Evolutionary conservation across 192 early-diverging fungal species (phyloP), one percentile per base, ranked within the genome.

Genomic region (Linnemannia exigua): DNA sequence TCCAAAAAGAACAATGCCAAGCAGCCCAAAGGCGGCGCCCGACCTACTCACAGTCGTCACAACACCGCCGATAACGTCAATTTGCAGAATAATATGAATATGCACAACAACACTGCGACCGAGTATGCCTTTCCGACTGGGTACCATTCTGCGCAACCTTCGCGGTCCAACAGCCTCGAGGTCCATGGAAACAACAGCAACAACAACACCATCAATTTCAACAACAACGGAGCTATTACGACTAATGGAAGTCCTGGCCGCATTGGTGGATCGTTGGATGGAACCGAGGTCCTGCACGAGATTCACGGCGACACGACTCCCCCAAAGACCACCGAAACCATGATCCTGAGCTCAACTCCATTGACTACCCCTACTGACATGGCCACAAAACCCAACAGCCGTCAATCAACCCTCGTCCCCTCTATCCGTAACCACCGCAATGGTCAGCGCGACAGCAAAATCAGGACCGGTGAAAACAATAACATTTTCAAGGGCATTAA

Each of bases 1-100:
- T 67, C 80, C 86, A 71, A 91, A 89, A 83, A 84, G 44, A 84
- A 76, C 28, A 16, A 31, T 66, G 58, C 70, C 67, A 85, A 85
- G 46, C 48, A 54, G 44, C 16, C 3, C 20, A 28, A 38, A 19
- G 63, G 36, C 38, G 50, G 20, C 22, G 22, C n/a, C n/a, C 73
- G 81, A 54, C 77, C 80, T 8, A 67, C 73, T 0, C 83, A 85
- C 12, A 85, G 83, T 33, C 77, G 83, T 3, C 58, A 84, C 50
- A 69, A 78, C 72, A 84, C 76, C 0, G 52, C 68, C 0, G 76
- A 84, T 47, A 79, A 66, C 35, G 61, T 33, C 67, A 48, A 67
- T 15, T 25, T 63, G 25, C 58, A 63, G 28, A 33, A 63, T n/a
- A 54, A 25, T 20, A 54, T n/a, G 47, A 17, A 31, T 0, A 63